These are phyloP conservation scores for Porcisia deanei DNA, from an alignment of 208 protist species.

Conservation along the genomic window DNA sequence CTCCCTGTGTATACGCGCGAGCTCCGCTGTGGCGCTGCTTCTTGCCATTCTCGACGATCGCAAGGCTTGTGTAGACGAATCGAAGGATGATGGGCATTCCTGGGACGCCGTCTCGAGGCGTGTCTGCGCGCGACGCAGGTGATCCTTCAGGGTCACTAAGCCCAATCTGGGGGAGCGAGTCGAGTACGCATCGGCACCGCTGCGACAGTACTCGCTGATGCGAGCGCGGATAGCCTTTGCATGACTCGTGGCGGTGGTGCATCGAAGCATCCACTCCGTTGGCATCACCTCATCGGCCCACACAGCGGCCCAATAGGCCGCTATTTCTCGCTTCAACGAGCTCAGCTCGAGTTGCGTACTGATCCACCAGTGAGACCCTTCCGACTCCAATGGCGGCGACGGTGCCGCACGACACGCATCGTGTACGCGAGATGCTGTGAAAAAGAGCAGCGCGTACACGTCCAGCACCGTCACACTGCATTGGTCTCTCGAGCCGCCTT, in stretches of 20 bases:
- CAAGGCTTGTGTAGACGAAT: not conserved
- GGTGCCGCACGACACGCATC: not conserved
- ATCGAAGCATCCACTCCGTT: not conserved
- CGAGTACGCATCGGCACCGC: not conserved
- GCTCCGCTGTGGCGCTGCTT: not conserved
- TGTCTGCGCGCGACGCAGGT: slow-evolving; percentile 3
- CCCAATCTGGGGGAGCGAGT: not conserved
- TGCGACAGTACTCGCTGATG: not conserved
- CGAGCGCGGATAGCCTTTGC: not conserved
- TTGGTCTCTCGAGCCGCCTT: not conserved
- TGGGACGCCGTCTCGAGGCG: not conserved
- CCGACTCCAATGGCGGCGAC: not conserved
- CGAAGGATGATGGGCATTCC: not conserved
- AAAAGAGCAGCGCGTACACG: slow-evolving; percentile 11
- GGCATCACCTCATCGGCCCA: not conserved
- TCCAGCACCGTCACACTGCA: not conserved
- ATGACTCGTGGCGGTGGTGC: not conserved
- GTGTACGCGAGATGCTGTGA: not conserved
- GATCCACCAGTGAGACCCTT: not conserved
- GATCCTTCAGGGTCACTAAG: not conserved
- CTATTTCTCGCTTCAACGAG: slow-evolving; percentile 2
- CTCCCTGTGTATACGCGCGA: not conserved
- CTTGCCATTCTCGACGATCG: not conserved
- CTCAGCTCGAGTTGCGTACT: not conserved
- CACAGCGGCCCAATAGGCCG: slow-evolving; percentile 1